Percentiles rank a stretch among this genome's conserved stretches.
Evolutionary conservation across 1,284 basidiomycete species (phyloP).

Genomic region (Tylopilus sp.): DNA sequence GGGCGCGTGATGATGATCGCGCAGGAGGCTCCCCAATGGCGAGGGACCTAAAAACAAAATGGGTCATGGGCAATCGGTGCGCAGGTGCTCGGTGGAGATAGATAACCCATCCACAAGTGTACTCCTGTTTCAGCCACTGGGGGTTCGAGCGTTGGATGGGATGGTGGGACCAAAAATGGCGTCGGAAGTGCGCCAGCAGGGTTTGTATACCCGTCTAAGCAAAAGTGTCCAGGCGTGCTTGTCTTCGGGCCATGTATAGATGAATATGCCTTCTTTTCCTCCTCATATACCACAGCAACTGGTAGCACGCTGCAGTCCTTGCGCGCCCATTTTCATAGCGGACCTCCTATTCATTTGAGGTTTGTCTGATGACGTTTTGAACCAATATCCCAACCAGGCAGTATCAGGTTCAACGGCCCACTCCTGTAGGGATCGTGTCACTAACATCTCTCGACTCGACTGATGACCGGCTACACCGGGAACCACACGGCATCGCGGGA

Average conservation of each 20-base stretch:
- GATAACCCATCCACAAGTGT: neutral
- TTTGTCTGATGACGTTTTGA: constrained; percentile 25
- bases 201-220: neutral
- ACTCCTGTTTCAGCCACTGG: neutral
- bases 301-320: neutral
- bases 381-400: too few relatives aligned
- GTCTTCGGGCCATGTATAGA: neutral
- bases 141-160: neutral
- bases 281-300: neutral
- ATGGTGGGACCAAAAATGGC: neutral
- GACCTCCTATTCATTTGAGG: constrained; percentile 11
- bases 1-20: constrained; percentile 18
- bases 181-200: constrained; percentile 1
- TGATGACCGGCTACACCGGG: neutral
- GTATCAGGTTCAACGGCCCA: constrained; percentile 3
- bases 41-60: neutral
- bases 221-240: neutral
- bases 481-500: neutral
- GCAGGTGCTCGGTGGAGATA: constrained; percentile 7
- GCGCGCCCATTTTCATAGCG: constrained; percentile 10
- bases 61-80: neutral
- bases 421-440: too few relatives aligned
- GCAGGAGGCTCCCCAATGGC: neutral
- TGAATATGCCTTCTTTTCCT: neutral
- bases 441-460: neutral